Evolutionary conservation across 768 basidiomycete genomes (phyloP).

Genomic region (Cystobasidium ongulense): DNA sequence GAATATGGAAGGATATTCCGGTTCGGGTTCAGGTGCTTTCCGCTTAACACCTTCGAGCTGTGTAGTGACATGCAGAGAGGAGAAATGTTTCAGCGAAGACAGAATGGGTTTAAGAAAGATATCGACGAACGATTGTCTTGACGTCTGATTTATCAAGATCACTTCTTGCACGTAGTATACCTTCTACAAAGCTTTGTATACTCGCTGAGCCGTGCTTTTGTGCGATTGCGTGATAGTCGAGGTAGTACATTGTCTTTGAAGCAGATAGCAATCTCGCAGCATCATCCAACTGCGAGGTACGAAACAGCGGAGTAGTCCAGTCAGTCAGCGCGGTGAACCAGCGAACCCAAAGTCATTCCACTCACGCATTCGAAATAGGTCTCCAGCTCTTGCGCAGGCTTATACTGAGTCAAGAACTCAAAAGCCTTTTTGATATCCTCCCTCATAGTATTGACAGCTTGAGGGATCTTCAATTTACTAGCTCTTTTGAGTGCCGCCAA

Average conservation of each 20-base stretch:
- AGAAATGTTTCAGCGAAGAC: too few species aligned
- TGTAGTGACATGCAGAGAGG: too few species aligned
- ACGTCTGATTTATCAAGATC: conserved; percentile 83
- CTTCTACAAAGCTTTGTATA: conserved; percentile 81
- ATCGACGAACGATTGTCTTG: conserved; percentile 59
- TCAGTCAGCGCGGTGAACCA: neutral
- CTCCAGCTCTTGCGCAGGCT: conserved; percentile 67
- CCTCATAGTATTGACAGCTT: conserved; percentile 71
- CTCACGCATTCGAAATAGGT: conserved; percentile 62
- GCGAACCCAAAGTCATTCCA: conserved; percentile 26
- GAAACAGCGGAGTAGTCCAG: neutral
- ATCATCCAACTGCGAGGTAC: conserved; percentile 12
- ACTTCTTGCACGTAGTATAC: conserved; percentile 75
- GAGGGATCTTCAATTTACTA: conserved; percentile 76
- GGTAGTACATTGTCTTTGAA: conserved; percentile 76
- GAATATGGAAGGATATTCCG: conserved; percentile 28
- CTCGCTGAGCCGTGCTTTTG: conserved; percentile 70
- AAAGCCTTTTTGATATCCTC: conserved; percentile 70
- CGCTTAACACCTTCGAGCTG: conserved; percentile 30
- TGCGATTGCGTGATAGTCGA: conserved; percentile 87
- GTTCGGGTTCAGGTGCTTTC: conserved; percentile 19
- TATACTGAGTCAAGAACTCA: conserved; percentile 69
- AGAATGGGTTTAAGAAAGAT: too few species aligned
- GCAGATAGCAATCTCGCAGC: conserved; percentile 71
- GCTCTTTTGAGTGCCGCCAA: conserved; percentile 76